phyloP scores from a whole-genome alignment of 129 eudicot genomes.

The Calendula officinalis region DNA sequence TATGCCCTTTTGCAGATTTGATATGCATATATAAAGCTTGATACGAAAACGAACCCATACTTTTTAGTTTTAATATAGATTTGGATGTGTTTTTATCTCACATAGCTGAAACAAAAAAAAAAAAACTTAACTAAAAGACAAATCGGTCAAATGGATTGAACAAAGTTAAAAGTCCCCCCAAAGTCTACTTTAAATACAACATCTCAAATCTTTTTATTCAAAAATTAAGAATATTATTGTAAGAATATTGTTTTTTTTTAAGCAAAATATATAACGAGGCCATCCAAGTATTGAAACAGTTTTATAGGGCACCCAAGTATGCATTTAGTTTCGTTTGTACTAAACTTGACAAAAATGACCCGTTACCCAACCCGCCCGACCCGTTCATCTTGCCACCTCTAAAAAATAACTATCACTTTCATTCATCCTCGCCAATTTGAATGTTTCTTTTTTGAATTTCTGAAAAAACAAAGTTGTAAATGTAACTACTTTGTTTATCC shows the following conservation, averaged over 20 bases:
- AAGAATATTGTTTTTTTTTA: not conserved
- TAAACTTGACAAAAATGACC: not conserved
- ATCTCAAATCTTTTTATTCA: not conserved
- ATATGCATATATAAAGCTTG: slow-evolving; percentile 13
- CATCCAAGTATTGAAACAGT: too few relatives aligned
- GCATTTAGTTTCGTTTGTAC: too few relatives aligned
- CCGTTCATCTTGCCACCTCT: too few relatives aligned
- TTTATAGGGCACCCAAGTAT: too few relatives aligned
- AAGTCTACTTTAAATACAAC: not conserved
- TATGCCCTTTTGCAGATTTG: slow-evolving; percentile 16
- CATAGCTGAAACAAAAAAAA: too few relatives aligned
- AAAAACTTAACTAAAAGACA: too few relatives aligned
- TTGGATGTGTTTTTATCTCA: too few relatives aligned
- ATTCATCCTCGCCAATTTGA: not conserved
- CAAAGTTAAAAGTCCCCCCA: not conserved
- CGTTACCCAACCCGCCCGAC: not conserved
- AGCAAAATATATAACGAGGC: not conserved
- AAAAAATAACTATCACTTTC: not conserved
- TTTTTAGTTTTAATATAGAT: not conserved
- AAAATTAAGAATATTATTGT: not conserved
- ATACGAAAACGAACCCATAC: not conserved
- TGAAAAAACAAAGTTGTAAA: not conserved
- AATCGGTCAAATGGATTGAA: not conserved
- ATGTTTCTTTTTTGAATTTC: not conserved
- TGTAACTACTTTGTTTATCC: not conserved